phyloP scores from a whole-genome alignment of 2,329 filamentous ascomycete species.

The Colletotrichum kahawae region DNA sequence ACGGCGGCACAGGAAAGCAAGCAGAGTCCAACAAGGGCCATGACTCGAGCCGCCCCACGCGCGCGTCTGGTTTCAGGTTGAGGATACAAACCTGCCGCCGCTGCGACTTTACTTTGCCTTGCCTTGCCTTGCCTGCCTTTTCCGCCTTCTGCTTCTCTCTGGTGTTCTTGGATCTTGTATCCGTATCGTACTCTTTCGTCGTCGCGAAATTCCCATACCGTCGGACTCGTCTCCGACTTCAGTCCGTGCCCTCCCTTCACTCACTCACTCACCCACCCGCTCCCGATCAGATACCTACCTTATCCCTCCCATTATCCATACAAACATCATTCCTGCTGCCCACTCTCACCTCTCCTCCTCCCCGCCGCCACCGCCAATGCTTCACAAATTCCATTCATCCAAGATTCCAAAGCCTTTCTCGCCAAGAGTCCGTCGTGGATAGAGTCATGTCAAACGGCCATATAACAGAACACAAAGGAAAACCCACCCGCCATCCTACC shows the following conservation, averaged over 20 bases:
- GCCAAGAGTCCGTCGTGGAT: constrained; percentile 1
- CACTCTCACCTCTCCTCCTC: background rate
- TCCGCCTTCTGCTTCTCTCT: background rate
- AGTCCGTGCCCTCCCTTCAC: background rate
- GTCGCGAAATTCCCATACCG: background rate
- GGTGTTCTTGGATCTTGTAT: background rate
- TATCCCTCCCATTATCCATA: background rate
- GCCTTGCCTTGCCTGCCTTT: background rate
- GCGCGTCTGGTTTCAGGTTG: constrained; percentile 8
- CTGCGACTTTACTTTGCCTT: background rate
- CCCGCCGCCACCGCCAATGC: background rate
- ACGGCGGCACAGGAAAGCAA: background rate
- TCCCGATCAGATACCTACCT: background rate
- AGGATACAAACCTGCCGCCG: background rate
- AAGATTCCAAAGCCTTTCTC: background rate
- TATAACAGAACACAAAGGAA: background rate
- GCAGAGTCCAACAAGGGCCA: background rate
- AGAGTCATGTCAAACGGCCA: background rate
- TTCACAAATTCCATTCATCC: background rate
- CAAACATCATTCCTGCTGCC: background rate
- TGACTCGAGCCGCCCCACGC: constrained; percentile 4
- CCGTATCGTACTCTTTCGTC: background rate
- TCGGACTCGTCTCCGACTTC: background rate
- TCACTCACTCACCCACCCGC: too few relatives aligned
- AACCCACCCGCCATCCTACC: background rate